Evolutionary conservation across 257 asterid species (phyloP).

Genomic region (Fraxinus pennsylvanica): DNA sequence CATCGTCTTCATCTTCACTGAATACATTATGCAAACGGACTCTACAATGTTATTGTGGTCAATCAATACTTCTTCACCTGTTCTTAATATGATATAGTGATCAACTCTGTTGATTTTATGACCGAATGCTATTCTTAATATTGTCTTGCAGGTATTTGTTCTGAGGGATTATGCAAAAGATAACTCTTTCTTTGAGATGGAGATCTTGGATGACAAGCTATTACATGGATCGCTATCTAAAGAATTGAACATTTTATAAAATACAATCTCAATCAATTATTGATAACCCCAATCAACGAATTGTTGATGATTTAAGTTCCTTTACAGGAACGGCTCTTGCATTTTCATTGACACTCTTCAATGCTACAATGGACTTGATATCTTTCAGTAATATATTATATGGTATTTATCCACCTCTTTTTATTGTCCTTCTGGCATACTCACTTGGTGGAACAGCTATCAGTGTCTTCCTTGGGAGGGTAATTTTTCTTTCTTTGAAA

Average conservation of each 20-base stretch:
- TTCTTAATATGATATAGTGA: not conserved
- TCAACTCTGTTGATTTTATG: not conserved
- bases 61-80: constrained; percentile 3
- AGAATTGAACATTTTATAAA: constrained; percentile 69
- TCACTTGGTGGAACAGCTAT: constrained; percentile 90
- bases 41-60: not conserved
- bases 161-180: constrained; percentile 91
- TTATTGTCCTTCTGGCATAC: constrained; percentile 73
- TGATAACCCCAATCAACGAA: constrained; percentile 93
- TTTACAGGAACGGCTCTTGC: constrained; percentile 90
- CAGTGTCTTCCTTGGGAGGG: constrained; percentile 87
- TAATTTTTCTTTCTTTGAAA: constrained; percentile 23
- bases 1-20: constrained; percentile 13
- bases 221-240: constrained; percentile 88
- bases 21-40: not conserved
- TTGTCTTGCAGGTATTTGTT: constrained; percentile 66
- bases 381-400: constrained; percentile 87
- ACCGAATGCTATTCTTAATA: constrained; percentile 13
- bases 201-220: constrained; percentile 90
- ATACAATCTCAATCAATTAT: constrained; percentile 83
- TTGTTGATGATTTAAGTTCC: constrained; percentile 89
- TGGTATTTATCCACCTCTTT: constrained; percentile 90
- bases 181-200: constrained; percentile 85
- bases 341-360: constrained; percentile 77
- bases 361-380: constrained; percentile 82